These are phyloP conservation scores for Suillus discolor DNA, from an alignment of 768 basidiomycete genomes.

Conservation along the genomic window DNA sequence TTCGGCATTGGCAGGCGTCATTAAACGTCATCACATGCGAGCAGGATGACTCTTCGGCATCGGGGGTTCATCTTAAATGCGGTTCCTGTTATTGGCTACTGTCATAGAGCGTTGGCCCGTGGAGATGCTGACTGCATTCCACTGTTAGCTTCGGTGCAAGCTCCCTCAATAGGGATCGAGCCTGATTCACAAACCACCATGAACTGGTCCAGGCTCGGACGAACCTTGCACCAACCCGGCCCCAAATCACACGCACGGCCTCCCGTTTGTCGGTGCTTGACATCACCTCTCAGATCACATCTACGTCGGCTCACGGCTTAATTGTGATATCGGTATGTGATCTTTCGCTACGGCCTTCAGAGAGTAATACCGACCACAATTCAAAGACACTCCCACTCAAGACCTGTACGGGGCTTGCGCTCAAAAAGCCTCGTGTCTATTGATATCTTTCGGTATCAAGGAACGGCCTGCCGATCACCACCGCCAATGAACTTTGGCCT, in stretches of 20 bases:
- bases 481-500: neutral
- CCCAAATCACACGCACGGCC: too few species aligned
- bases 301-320: neutral
- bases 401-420: neutral
- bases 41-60: slow-evolving; percentile 2
- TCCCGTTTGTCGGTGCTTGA: neutral
- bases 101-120: neutral
- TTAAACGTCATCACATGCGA: neutral
- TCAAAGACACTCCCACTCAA: neutral
- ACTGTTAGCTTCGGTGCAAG: neutral
- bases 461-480: neutral
- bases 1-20: neutral
- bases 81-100: neutral
- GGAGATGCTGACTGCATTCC: neutral
- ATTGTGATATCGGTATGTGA: neutral
- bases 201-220: neutral
- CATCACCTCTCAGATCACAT: neutral
- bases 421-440: neutral
- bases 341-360: neutral
- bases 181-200: neutral
- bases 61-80: neutral
- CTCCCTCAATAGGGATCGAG: neutral
- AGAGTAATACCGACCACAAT: neutral
- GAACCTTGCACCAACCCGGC: neutral
- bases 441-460: neutral